A percentile compares a stretch with the other conserved stretches of the same genome.
Conservation (phyloP, 352 stramenopile species). For the Globisporangium polare region DNA sequence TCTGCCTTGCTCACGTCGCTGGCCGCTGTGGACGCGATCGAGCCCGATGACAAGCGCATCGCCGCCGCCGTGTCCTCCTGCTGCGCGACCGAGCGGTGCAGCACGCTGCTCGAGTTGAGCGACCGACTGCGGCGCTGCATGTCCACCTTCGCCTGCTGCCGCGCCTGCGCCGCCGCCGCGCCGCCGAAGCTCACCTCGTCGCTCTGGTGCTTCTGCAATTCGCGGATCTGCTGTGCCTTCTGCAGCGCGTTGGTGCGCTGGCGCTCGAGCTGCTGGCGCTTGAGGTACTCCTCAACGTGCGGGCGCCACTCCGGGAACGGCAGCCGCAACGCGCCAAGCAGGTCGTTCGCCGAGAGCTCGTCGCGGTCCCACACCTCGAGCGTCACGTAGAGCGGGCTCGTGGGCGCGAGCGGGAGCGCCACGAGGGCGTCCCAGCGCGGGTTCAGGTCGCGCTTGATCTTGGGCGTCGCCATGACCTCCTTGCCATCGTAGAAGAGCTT, state of each 20-base stretch:
- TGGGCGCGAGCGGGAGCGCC: slow-evolving; percentile 49
- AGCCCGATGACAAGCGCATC: slow-evolving; percentile 15
- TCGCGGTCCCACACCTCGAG: slow-evolving; percentile 77
- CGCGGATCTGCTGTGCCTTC: slow-evolving; percentile 23
- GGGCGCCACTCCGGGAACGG: slow-evolving; percentile 66
- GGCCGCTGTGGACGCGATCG: slow-evolving; percentile 14
- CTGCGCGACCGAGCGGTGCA: background rate
- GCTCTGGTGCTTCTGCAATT: slow-evolving; percentile 19
- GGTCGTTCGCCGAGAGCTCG: slow-evolving; percentile 60
- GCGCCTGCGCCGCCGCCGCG: background rate
- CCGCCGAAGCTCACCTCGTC: slow-evolving; percentile 5
- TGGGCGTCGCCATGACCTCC: slow-evolving; percentile 63
- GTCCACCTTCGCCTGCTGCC: slow-evolving; percentile 13
- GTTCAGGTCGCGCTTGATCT: slow-evolving; percentile 67
- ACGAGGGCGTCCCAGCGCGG: slow-evolving; percentile 72
- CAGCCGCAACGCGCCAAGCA: slow-evolving; percentile 63
- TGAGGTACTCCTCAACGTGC: slow-evolving; percentile 40
- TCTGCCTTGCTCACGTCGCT: slow-evolving; percentile 16
- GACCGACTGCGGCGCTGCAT: slow-evolving; percentile 31
- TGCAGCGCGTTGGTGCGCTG: slow-evolving; percentile 22
- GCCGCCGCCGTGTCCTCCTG: slow-evolving; percentile 8
- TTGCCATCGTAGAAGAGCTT: slow-evolving; percentile 70
- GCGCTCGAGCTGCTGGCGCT: slow-evolving; percentile 26
- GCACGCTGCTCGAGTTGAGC: slow-evolving; percentile 30
- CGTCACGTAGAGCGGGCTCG: slow-evolving; percentile 55